A percentile compares a stretch with the other conserved stretches of the same genome.
Evolutionary conservation across 208 protist genomes (phyloP).

Genomic region (Willaertia magna): DNA sequence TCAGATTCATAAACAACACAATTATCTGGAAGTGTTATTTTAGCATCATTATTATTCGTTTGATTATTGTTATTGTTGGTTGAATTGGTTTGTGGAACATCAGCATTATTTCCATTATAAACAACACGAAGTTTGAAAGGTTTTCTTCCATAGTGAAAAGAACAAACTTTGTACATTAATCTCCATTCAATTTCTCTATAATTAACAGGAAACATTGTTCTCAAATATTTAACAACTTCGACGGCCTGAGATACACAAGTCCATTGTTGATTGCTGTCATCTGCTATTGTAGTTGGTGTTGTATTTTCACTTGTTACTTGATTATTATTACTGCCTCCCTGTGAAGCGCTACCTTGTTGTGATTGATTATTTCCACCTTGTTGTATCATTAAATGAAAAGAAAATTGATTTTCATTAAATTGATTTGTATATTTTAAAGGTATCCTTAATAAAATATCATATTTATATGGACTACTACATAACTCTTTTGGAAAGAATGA

Average conservation of each 20-base stretch:
- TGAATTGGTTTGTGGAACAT: not conserved
- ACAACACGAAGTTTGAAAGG: not conserved
- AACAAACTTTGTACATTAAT: slow-evolving; percentile 1
- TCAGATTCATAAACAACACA: not conserved
- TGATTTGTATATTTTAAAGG: not conserved
- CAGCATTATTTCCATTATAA: not conserved
- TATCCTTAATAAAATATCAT: slow-evolving; percentile 1
- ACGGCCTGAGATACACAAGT: not conserved
- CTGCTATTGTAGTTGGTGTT: not conserved
- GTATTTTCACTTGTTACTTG: not conserved
- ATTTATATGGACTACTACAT: not conserved
- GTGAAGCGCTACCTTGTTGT: not conserved
- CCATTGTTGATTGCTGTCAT: not conserved
- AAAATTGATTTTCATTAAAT: not conserved
- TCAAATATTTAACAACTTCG: slow-evolving; percentile 1
- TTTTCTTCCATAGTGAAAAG: not conserved
- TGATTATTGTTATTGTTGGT: not conserved
- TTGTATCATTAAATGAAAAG: not conserved
- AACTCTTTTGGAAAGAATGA: not conserved
- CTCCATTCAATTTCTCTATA: slow-evolving; percentile 7
- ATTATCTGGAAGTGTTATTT: not conserved
- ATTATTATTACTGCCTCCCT: not conserved
- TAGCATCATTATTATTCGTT: not conserved
- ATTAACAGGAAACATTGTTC: not conserved
- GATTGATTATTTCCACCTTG: not conserved